Percentiles rank a stretch among this genome's conserved stretches.
Conservation (phyloP, 352 stramenopile species). For the Phytophthora ohioensis region DNA sequence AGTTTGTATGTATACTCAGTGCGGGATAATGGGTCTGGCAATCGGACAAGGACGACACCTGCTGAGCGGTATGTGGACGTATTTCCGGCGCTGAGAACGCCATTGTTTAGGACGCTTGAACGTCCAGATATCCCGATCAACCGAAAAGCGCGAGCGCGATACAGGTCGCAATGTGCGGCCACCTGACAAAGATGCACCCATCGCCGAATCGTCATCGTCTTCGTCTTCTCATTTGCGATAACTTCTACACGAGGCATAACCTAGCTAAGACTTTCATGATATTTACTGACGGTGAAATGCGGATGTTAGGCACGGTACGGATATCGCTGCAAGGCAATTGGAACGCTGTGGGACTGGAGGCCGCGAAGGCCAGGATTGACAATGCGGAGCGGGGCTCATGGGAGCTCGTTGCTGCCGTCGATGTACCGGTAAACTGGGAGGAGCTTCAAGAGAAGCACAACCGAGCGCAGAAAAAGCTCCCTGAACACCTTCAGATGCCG, state of each 20-base stretch:
- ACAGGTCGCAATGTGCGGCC: too few relatives aligned
- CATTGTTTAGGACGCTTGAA: neutral
- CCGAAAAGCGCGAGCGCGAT: neutral
- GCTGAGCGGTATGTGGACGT: slow-evolving; percentile 6
- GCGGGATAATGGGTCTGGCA: slow-evolving; percentile 15
- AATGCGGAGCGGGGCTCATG: neutral
- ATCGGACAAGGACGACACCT: neutral
- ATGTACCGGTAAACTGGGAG: neutral
- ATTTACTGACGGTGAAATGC: slow-evolving; percentile 12
- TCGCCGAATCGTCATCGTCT: too few relatives aligned
- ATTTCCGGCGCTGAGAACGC: neutral
- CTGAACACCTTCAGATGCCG: slow-evolving; percentile 12
- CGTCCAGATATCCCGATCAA: neutral
- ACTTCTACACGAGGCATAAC: too few relatives aligned
- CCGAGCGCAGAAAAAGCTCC: too few relatives aligned
- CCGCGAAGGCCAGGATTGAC: neutral
- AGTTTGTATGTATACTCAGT: slow-evolving; percentile 10
- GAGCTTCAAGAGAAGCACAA: too few relatives aligned
- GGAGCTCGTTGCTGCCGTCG: neutral
- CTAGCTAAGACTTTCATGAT: neutral
- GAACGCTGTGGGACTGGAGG: neutral
- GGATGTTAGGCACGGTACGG: slow-evolving; percentile 7
- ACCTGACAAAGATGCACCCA: too few relatives aligned
- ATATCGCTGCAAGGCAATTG: slow-evolving; percentile 2
- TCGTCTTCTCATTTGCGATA: too few relatives aligned